These are phyloP conservation scores for Pontederia paniculata DNA, from an alignment of 176 grass and related monocot species.

Conservation along the genomic window DNA sequence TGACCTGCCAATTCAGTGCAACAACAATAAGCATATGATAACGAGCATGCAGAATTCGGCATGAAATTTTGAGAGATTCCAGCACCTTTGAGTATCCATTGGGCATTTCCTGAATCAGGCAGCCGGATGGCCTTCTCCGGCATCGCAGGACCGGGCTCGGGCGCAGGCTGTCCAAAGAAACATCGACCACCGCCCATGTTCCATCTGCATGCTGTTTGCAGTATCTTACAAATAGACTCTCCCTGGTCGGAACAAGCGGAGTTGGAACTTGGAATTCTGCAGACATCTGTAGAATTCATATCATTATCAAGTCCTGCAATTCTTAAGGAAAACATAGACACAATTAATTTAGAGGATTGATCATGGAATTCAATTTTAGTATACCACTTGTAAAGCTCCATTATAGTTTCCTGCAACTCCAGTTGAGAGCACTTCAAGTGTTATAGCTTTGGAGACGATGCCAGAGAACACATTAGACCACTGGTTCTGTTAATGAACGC, in stretches of 20 bases:
- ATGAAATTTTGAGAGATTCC: not conserved
- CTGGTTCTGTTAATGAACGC: not conserved
- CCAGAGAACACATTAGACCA: constrained; percentile 8
- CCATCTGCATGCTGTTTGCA: constrained; percentile 10
- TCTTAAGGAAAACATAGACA: no score
- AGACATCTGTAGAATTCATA: constrained; percentile 2
- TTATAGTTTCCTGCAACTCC: constrained; percentile 14
- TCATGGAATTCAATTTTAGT: not conserved
- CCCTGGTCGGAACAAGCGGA: constrained; percentile 7
- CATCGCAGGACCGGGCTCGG: not conserved
- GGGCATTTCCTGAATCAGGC: constrained; percentile 9
- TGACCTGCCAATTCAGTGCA: not conserved
- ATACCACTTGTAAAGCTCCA: constrained; percentile 16
- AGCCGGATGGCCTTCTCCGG: constrained; percentile 9
- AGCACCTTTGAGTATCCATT: constrained; percentile 10
- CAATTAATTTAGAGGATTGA: not conserved
- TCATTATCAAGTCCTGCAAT: no score
- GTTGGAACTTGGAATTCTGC: constrained; percentile 15
- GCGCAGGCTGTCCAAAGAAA: constrained; percentile 8
- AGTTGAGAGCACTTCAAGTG: constrained; percentile 6
- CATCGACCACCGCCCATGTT: constrained; percentile 9
- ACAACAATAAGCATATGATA: not conserved
- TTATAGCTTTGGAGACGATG: constrained; percentile 6
- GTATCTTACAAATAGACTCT: constrained; percentile 4
- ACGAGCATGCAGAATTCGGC: not conserved